Evolutionary conservation across 2,329 filamentous ascomycete genomes (phyloP).

Genomic region (Arthrocladium fulminans): DNA sequence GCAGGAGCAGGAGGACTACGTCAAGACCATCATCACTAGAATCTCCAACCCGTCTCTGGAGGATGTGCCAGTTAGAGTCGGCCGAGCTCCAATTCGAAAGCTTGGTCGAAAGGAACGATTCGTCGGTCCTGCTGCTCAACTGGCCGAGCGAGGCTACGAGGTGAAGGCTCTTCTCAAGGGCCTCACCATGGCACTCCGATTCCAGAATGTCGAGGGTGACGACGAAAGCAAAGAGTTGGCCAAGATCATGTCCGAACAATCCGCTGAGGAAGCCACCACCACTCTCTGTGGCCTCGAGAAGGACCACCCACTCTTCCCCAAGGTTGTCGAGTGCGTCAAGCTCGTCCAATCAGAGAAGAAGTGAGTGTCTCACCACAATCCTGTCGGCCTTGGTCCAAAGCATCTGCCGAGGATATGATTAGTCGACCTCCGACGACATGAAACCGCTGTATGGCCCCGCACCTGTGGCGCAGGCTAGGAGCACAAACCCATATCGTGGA

Average conservation of each 20-base stretch:
- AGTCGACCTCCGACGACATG: background rate
- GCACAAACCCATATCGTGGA: no score
- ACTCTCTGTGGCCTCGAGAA: conserved; percentile 75
- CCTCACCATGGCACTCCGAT: conserved; percentile 85
- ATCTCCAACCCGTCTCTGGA: conserved; percentile 79
- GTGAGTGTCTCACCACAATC: conserved; percentile 15
- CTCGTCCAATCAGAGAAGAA: conserved; percentile 59
- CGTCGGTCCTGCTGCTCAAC: conserved; percentile 79
- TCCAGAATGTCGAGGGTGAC: conserved; percentile 88
- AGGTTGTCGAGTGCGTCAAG: conserved; percentile 68
- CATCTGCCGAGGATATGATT: conserved; percentile 2
- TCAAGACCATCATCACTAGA: conserved; percentile 81
- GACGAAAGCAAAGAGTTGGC: conserved; percentile 81
- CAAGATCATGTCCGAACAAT: conserved; percentile 68
- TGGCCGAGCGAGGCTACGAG: conserved; percentile 70
- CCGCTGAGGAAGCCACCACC: conserved; percentile 64
- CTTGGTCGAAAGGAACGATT: conserved; percentile 92
- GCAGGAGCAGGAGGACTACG: conserved; percentile 73
- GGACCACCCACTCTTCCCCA: conserved; percentile 65
- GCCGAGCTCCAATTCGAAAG: conserved; percentile 88
- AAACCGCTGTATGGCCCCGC: no score
- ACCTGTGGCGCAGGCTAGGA: no score
- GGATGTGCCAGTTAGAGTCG: conserved; percentile 89
- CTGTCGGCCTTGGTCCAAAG: background rate
- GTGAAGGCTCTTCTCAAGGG: conserved; percentile 68